Evolutionary conservation across 495 filamentous ascomycete genomes (phyloP).

Genomic region (Trichoderma orchidacearum): DNA sequence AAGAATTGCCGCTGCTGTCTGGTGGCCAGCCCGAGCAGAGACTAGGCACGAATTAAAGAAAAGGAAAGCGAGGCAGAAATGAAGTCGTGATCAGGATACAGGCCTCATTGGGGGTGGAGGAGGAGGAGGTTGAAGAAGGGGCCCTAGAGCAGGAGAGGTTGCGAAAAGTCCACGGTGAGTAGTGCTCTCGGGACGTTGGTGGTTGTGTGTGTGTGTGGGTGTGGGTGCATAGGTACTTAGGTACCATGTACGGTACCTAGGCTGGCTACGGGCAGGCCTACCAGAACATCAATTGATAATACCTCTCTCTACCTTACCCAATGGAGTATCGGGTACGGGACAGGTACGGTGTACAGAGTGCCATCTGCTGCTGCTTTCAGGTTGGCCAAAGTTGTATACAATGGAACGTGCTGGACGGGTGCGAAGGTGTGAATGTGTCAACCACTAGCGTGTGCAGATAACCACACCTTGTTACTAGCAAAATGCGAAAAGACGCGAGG

Average conservation of each 20-base stretch:
- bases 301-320: no score
- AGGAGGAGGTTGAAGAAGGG: not conserved
- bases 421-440: no score
- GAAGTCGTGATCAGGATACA: not conserved
- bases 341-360: no score
- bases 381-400: no score
- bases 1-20: not conserved
- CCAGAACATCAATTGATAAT: no score
- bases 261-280: no score
- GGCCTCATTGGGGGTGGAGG: not conserved
- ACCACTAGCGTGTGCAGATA: no score
- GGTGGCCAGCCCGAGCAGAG: not conserved
- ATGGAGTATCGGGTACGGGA: not conserved
- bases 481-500: no score
- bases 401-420: no score
- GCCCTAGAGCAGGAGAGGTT: not conserved
- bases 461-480: no score
- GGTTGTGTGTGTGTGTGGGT: not conserved
- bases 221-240: not conserved
- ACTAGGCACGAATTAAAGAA: not conserved
- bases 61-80: not conserved
- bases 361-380: no score
- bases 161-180: not conserved
- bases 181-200: not conserved
- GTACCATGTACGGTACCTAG: no score